Base-by-base conservation (phyloP, 139 green algal genomes). In the Volvox africanus region DNA sequence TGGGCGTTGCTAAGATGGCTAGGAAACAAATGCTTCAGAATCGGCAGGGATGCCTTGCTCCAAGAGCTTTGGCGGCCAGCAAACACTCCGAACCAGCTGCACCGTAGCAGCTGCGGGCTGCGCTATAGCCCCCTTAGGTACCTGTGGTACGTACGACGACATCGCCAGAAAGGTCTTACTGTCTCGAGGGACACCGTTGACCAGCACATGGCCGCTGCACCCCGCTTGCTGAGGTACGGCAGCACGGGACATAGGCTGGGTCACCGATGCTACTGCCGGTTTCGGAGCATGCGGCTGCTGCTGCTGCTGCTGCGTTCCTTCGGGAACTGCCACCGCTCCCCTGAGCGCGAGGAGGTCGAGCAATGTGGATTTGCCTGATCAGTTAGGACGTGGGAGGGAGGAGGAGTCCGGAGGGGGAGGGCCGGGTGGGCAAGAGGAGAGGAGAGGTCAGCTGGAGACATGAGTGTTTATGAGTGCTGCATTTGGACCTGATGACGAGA, bases 291-390 rank as follows among this genome's bases (percentile, higher is more conserved):
- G 44, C n/a, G n/a, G n/a, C 13, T 50, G 61, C 24, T 24, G 28
- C 32, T 55, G 24, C 17, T 28, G 36, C 78, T 61, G 50, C 78
- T 81, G 35, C 24, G 44, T 28, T 26, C 21, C n/a, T 2, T 82
- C 62, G 24, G 81, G 65, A 26, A 37, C 69, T n/a, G 67, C 65
- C 36, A 1, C 65, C 1, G 19, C 37, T 61, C 32, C 44, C 0
- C 50, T 79, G 5, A 95, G 92, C 1, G 94, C 87, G 32, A 96
- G 91, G 12, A 95, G 87, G 88, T 96, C 94, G 89, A 96, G 82
- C 30, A 96, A 87, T 0, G 93, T 96, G 83, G 91, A 95, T 76
- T 96, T 96, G 90, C 94, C 94, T 86, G 90, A 73, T 37, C 9
- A 32, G 32, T 82, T 55, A 6, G 24, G 32, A 24, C 32, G 32